Evolutionary conservation across 2,329 filamentous ascomycete genomes (phyloP).

Genomic region (Cladosporium oxysporum): DNA sequence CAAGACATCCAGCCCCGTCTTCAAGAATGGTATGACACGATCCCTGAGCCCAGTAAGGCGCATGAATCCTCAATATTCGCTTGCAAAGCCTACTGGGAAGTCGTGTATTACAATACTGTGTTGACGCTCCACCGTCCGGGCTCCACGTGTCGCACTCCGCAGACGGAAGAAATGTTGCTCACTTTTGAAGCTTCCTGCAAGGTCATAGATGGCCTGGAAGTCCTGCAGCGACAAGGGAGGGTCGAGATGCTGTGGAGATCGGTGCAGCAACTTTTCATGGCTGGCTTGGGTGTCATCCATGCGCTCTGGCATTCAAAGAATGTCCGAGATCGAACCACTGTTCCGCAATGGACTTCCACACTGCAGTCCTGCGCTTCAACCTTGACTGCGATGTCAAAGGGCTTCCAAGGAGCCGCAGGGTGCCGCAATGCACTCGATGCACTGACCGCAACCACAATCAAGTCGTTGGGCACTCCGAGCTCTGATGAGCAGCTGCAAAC

Average conservation of each 20-base stretch:
- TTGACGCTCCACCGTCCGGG: slow-evolving; percentile 39
- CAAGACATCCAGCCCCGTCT: slow-evolving; percentile 37
- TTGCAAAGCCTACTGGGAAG: slow-evolving; percentile 36
- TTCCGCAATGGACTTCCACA: slow-evolving; percentile 30
- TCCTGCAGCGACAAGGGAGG: slow-evolving; percentile 36
- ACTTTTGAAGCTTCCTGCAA: slow-evolving; percentile 29
- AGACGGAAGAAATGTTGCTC: neutral
- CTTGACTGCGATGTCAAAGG: slow-evolving; percentile 38
- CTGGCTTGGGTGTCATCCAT: slow-evolving; percentile 37
- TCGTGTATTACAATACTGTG: slow-evolving; percentile 36
- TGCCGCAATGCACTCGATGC: slow-evolving; percentile 22
- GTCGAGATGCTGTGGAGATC: slow-evolving; percentile 38
- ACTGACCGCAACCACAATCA: neutral
- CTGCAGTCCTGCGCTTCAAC: slow-evolving; percentile 37
- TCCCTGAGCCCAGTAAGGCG: slow-evolving; percentile 32
- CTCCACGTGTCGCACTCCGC: slow-evolving; percentile 25
- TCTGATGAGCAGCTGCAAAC: neutral
- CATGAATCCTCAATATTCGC: slow-evolving; percentile 36
- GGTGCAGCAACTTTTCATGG: slow-evolving; percentile 39
- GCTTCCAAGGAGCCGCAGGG: slow-evolving; percentile 37
- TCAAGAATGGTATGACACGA: slow-evolving; percentile 35
- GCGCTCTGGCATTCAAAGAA: slow-evolving; percentile 38
- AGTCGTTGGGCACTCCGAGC: neutral
- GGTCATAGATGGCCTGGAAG: slow-evolving; percentile 35
- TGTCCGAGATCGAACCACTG: slow-evolving; percentile 31